Evolutionary conservation across 495 filamentous ascomycete genomes (phyloP).

Genomic region (Massariosphaeria phaeospora): DNA sequence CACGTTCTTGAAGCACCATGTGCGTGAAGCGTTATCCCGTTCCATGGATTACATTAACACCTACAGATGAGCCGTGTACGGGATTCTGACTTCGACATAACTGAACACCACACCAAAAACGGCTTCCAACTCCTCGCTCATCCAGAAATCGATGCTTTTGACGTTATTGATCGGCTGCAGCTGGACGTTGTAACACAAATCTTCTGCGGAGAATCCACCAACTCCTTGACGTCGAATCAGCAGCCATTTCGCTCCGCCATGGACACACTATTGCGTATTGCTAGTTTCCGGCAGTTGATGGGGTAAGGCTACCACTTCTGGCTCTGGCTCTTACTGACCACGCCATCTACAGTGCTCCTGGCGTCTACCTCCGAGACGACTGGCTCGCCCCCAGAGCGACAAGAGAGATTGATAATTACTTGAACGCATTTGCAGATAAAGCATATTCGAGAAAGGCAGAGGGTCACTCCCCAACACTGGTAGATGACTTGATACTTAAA

Average conservation of each 20-base stretch:
- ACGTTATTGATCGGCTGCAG: neutral
- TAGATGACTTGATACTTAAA: neutral
- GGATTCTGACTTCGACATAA: neutral
- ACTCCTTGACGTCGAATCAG: conserved; percentile 1
- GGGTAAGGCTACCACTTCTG: no score
- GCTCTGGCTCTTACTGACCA: no score
- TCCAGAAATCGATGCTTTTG: conserved; percentile 1
- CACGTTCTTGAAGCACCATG: neutral
- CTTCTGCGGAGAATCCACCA: neutral
- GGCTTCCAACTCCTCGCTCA: neutral
- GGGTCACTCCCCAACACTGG: neutral
- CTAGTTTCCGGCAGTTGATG: neutral
- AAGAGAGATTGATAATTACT: neutral
- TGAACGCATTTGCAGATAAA: neutral
- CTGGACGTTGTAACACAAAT: conserved; percentile 2
- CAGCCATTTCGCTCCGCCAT: neutral
- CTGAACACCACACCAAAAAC: neutral
- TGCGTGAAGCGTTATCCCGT: neutral
- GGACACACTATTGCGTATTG: neutral
- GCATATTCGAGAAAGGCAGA: neutral
- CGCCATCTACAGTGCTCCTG: no score
- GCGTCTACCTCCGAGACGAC: neutral
- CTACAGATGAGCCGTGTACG: neutral
- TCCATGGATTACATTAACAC: neutral
- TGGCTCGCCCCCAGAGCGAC: neutral